Evolutionary conservation across 108 stramenopile genomes (phyloP), one percentile per base, ranked within the genome.

Genomic region (Conticribra guillardii): DNA sequence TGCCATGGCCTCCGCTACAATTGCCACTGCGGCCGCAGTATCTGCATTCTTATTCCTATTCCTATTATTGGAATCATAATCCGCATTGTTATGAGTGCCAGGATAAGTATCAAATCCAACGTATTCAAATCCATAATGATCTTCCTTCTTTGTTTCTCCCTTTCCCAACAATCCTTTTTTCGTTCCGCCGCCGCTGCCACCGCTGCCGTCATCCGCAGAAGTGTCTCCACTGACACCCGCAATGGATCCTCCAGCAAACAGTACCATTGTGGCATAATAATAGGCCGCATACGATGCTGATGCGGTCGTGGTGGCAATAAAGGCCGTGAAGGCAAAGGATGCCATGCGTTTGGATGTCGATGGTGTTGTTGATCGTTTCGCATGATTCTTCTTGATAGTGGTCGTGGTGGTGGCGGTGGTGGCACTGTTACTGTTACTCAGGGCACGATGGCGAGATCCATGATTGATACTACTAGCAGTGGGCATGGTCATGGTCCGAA

Each of bases 91-190:
- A 54, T 66, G 53, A 5, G 49, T 26, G 1, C 69, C 69, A 5
- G 64, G 37, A 60, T 79, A 79, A 29, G 60, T 71, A 32, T 79
- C 77, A 27, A 79, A 79, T 46, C 80, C 80, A 32, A 60, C 64
- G 24, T 67, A 71, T 50, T 71, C 71, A 30, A 79, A 67, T 4
- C 82, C 64, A 55, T 79, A 75, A 64, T 80, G 16, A 66, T 82
- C 44, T 79, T 90, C 59, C 48, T 26, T 71, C 45, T 79, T 79
- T 23, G n/a, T 66, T 44, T 65, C 63, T 52, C 28, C 47, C 7
- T 67, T 56, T 27, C 31, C 60, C 26, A 51, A 34, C 4, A 24
- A 23, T 3, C 33, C 49, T 2, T 18, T 52, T 33, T 60, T 21
- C n/a, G n/a, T 51, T 51, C 51, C 15, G 19, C 27, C 60, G 11